Evolutionary conservation across 768 basidiomycete genomes (phyloP).

Genomic region (Pholiota microspora): DNA sequence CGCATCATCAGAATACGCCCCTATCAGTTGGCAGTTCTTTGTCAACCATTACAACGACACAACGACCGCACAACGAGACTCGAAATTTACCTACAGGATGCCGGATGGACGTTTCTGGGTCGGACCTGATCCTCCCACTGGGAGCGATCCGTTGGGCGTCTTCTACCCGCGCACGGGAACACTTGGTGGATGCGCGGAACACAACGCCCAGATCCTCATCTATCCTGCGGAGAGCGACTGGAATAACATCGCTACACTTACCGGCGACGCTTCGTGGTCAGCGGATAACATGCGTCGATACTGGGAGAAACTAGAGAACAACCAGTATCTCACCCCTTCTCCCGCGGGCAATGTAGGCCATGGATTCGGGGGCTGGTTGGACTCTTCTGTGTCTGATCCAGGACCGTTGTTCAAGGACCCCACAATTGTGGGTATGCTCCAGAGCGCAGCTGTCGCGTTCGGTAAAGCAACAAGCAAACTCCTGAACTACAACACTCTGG

Average conservation of each 20-base stretch:
- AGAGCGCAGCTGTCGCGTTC: neutral
- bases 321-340: conserved; percentile 5
- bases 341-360: neutral
- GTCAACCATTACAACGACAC: conserved; percentile 8
- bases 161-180: conserved; percentile 5
- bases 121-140: conserved; percentile 6
- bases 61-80: conserved; percentile 1
- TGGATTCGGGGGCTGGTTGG: conserved; percentile 9
- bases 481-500: neutral
- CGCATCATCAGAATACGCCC: conserved; percentile 8
- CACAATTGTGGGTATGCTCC: neutral
- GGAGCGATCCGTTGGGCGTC: conserved; percentile 4
- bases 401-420: conserved; percentile 8
- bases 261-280: conserved; percentile 7
- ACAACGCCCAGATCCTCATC: conserved; percentile 8
- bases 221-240: conserved; percentile 10
- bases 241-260: conserved; percentile 5
- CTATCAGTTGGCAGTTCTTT: conserved; percentile 11
- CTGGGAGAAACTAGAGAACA: conserved; percentile 7
- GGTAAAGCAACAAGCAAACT: neutral
- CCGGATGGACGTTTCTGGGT: conserved; percentile 9
- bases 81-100: conserved; percentile 5
- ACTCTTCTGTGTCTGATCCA: conserved; percentile 2
- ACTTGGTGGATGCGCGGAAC: conserved; percentile 10
- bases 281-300: conserved; percentile 7